Evolutionary conservation across 805 yeast species (phyloP), one percentile per base, ranked within the genome.

Genomic region (Naumovozyma castellii): DNA sequence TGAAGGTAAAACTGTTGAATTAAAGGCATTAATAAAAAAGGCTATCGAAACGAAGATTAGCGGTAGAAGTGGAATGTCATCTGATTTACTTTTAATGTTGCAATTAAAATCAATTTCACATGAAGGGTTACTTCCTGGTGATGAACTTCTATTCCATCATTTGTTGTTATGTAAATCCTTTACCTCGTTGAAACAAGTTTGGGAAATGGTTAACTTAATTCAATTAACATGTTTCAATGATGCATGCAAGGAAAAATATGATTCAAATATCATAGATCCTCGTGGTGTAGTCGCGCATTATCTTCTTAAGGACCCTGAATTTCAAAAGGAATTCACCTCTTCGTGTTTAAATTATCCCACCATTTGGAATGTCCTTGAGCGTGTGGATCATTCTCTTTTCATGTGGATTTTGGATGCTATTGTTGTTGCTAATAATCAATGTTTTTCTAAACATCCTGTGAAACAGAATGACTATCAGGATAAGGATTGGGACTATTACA

Each of bases 31-130:
- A 29, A 40, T 58, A 31, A 36, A 43, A 4, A 40, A 34, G 3
- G 49, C 49, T 35, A 54, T 50, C 36, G 46, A 41, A 19, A 36
- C 34, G 33, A 50, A 46, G 29, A 41, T 45, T 30, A 43, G 46
- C 9, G 51, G 50, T 10, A 28, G 39, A 12, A 38, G 42, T 18
- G 36, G 38, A 17, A 43, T 49, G 3, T 47, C 54, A 4, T 40
- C 48, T 4, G 53, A 59, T 18, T 43, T 66, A 35, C 37, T 52
- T 5, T 40, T 53, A 30, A 41, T 64, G 45, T 41, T 66, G 39
- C 48, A 64, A 44, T 35, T 65, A 31, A 62, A 62, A 46, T 53
- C 65, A 18, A 58, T 67, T 12, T 64, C 69, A 1, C 42, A 50
- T 19, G 52, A 53, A 22, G 70, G 70, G 1, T 39, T 65, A 28